A percentile compares a stretch with the other conserved stretches of the same genome.
These are phyloP conservation scores for Stachybotrys elegans DNA, from an alignment of 2,329 filamentous ascomycete genomes.

Conservation along the genomic window DNA sequence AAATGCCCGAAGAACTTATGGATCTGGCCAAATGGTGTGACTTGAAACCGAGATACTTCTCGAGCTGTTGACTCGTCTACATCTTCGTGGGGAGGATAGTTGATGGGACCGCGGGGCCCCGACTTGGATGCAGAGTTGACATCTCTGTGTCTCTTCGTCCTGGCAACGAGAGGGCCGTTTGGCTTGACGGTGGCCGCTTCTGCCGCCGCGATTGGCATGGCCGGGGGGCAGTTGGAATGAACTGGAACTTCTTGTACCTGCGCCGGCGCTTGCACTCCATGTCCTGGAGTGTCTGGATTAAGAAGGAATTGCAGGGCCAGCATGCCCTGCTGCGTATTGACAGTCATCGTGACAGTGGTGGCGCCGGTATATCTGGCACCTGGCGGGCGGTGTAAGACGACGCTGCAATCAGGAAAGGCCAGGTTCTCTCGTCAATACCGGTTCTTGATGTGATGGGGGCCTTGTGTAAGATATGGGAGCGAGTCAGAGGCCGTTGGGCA, in stretches of 20 bases:
- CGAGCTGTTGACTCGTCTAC: constrained; percentile 51
- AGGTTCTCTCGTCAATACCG: no score
- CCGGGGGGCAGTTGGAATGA: no score
- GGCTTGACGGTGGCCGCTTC: background rate
- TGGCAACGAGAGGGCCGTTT: background rate
- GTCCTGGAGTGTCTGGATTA: constrained; percentile 50
- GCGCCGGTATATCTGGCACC: no score
- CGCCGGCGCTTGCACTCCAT: background rate
- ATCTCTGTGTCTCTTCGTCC: constrained; percentile 39
- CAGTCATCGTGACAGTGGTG: constrained; percentile 4
- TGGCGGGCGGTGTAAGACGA: no score
- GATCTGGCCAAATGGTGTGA: constrained; percentile 63
- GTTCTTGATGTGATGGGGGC: no score
- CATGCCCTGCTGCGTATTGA: constrained; percentile 40
- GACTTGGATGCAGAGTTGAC: constrained; percentile 44
- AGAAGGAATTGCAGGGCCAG: constrained; percentile 61
- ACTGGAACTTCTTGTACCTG: no score
- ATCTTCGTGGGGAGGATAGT: constrained; percentile 69
- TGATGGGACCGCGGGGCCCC: constrained; percentile 61
- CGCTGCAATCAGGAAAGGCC: no score
- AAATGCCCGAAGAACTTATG: constrained; percentile 66
- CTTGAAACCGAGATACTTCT: constrained; percentile 57
- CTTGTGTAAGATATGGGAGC: no score
- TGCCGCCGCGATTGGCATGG: no score
- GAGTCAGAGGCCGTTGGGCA: no score